Percentiles rank a stretch among this genome's conserved stretches.
phyloP scores from a whole-genome alignment of 2,329 filamentous ascomycete genomes.

The Celoporthe dispersa region DNA sequence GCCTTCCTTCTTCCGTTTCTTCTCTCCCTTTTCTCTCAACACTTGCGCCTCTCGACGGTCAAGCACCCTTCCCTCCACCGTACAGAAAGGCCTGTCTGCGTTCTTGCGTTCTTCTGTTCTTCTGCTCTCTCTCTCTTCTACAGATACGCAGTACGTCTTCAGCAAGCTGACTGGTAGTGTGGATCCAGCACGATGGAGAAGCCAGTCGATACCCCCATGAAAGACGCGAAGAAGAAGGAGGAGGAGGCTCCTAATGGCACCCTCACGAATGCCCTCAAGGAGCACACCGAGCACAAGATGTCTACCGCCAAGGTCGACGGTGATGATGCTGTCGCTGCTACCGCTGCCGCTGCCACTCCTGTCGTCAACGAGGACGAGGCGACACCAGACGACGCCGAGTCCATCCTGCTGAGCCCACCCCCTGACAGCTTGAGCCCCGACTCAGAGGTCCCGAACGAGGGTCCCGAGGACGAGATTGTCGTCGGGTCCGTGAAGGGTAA shows the following conservation, averaged over 20 bases:
- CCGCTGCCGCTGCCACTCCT: background rate
- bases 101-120: background rate
- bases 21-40: background rate
- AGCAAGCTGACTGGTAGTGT: background rate
- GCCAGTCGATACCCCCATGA: background rate
- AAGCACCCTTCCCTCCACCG: background rate
- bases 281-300: constrained; percentile 28
- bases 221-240: background rate
- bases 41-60: background rate
- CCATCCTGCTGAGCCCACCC: constrained; percentile 52
- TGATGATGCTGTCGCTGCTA: background rate
- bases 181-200: background rate
- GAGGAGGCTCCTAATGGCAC: background rate
- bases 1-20: background rate
- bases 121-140: background rate
- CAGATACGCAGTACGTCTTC: background rate
- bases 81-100: no score
- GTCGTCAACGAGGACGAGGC: constrained; percentile 46
- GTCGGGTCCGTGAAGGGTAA: constrained; percentile 50
- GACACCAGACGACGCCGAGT: constrained; percentile 41
- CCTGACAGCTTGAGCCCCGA: constrained; percentile 46
- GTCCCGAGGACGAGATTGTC: constrained; percentile 57
- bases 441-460: constrained; percentile 38
- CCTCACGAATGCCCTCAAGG: background rate
- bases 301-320: constrained; percentile 38